Base-by-base conservation (phyloP, 2,329 filamentous ascomycete genomes). In the Alternaria hordeiaustralica region DNA sequence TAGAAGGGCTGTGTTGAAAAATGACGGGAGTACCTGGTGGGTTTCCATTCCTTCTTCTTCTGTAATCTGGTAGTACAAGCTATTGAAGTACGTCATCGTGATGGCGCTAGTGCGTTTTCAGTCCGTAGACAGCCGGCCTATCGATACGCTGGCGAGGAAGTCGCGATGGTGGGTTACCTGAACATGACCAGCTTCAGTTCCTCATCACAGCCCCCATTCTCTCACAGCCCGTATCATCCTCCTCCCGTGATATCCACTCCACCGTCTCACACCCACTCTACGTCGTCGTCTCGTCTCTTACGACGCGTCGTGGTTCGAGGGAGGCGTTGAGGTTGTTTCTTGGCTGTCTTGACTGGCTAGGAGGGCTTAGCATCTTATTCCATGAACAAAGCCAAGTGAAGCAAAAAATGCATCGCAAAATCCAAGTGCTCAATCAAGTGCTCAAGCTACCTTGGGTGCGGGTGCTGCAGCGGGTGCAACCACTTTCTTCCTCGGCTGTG, bases 401-500 rank as follows among this genome's bases (percentile, higher is more conserved):
- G 23, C 18, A 47, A 41, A n/a, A 23, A 58, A 60, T 49, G 41
- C 43, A 67, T 50, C 44, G 36, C 53, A 53, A 68, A 71, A 62
- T 61, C 12, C 63, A 71, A 43, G 56, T 58, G 51, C 61, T 68
- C 56, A 71, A 44, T 11, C 62, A 71, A 41, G 55, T 58, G 50
- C 61, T 68, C 57, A 71, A 45, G 70, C 57, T 71, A 72, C 70
- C 66, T 71, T 71, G 5, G 69, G n/a, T 18, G 58, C 54, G 6
- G 55, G 44, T 23, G 63, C 54, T 25, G 53, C 53, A 33, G 60
- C 55, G 5, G 63, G 28, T 5, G 63, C 64, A 15, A 58, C 55
- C 4, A 51, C 53, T 50, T 73, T 76, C 58, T 75, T 76, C 50
- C 75, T 64, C 0, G 78, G 78, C 60, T 80, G 79, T 7, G 78